Evolutionary conservation across 257 asterid genomes (phyloP).

Genomic region (Primulina tabacum): DNA sequence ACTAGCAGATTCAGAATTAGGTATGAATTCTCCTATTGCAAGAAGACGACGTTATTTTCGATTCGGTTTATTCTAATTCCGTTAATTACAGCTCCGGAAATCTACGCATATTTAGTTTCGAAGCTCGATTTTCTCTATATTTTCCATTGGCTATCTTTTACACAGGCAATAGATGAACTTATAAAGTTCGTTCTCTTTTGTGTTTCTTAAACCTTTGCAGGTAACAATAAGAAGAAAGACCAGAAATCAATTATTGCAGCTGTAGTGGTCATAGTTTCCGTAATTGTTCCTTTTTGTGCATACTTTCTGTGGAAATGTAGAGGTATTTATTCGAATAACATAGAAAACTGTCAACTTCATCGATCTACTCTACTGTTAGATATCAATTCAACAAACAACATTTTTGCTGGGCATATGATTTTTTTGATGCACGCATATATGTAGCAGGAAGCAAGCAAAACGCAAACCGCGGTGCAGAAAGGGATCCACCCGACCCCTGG

Average conservation of each 20-base stretch:
- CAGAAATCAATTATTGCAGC: slow-evolving; percentile 16
- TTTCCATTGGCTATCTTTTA: not conserved
- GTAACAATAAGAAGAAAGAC: not conserved
- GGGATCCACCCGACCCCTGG: no score
- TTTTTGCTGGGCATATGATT: not conserved
- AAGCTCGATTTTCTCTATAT: no score
- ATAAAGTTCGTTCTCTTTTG: not conserved
- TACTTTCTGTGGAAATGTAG: slow-evolving; percentile 13
- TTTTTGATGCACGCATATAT: not conserved
- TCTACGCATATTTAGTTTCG: not conserved
- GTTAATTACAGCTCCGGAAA: not conserved
- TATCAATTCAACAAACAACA: not conserved
- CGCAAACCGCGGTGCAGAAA: not conserved
- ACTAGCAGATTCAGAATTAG: slow-evolving; percentile 27
- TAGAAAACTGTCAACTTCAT: not conserved
- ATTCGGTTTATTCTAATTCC: no score
- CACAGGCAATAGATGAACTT: not conserved
- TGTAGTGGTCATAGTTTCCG: not conserved
- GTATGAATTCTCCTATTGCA: slow-evolving; percentile 2
- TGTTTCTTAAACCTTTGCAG: not conserved
- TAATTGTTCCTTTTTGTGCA: slow-evolving; percentile 1
- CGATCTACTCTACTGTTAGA: not conserved
- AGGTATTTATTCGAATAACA: slow-evolving; percentile 8
- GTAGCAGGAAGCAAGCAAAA: slow-evolving; percentile 16
- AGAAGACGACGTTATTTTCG: not conserved